These are phyloP conservation scores for Musa acuminata DNA, from an alignment of 176 grass and related monocot genomes.

Conservation along the genomic window DNA sequence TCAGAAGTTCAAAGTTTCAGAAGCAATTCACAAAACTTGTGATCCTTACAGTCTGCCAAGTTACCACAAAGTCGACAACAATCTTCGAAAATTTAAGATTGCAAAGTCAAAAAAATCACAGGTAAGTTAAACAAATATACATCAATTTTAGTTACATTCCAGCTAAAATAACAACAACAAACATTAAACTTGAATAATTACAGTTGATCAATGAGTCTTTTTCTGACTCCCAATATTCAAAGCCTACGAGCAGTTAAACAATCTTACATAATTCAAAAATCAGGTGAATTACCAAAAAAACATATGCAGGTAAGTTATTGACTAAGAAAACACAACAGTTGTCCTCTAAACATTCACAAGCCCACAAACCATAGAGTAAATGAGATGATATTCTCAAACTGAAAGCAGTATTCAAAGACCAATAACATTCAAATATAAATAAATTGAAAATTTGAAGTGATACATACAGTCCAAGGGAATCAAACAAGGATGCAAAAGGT, in stretches of 20 bases:
- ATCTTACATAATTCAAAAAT: background rate
- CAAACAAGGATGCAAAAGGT: slow-evolving; percentile 86
- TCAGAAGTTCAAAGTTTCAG: too few relatives aligned
- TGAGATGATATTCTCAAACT: too few relatives aligned
- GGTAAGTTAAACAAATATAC: too few relatives aligned
- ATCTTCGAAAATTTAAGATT: too few relatives aligned
- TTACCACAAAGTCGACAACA: too few relatives aligned
- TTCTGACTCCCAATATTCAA: too few relatives aligned
- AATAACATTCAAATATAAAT: background rate
- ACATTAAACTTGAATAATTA: background rate
- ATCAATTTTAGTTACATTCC: background rate
- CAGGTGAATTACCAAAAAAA: background rate
- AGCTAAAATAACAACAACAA: background rate
- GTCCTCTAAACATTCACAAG: background rate
- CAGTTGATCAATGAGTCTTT: too few relatives aligned
- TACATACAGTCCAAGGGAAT: slow-evolving; percentile 74
- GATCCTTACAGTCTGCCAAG: too few relatives aligned
- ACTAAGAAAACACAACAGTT: background rate
- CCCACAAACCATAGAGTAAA: background rate
- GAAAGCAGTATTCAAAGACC: background rate
- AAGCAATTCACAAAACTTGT: too few relatives aligned
- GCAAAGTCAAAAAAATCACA: too few relatives aligned
- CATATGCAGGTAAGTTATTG: background rate
- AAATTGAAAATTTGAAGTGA: background rate
- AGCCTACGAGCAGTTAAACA: background rate